Evolutionary conservation across 23 red algal species (phyloP), one percentile per base, ranked within the genome.

Genomic region (Gracilaria caudata): DNA sequence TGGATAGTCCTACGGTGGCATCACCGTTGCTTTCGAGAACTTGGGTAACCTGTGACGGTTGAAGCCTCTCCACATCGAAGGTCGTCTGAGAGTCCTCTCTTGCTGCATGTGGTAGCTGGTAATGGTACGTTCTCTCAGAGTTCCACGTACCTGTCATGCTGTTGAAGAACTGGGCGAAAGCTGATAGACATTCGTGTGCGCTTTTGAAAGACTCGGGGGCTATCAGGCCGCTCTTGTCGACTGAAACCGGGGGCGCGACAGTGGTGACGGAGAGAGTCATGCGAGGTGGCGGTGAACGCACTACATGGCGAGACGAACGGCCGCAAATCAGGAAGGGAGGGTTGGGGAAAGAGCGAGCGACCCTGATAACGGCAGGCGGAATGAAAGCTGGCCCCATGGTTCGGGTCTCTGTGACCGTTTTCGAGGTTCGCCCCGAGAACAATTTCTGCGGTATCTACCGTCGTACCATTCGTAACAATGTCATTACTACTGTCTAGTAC

Each of bases 71-170:
- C 23, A 93, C 90, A 17, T 78, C 80, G 45, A 93, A 93, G 54
- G 90, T 93, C 0, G 90, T 85, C 41, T 82, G 60, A 10, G 90
- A 93, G 0, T 84, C 72, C 56, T 93, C 90, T 38, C 79, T 43
- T 16, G 39, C 44, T 21, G 20, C 76, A 24, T 60, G 26, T 13
- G 40, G 32, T 16, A 32, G 25, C 8, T 59, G 29, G 51, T 93
- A 93, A 65, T 93, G 90, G 44, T 93, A 93, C 11, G 90, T 93
- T 20, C 90, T 80, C 53, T 93, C 79, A 17, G 60, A 74, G 72
- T 93, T 86, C 79, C 81, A 93, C 17, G 81, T 44, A 23, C 90
- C 90, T 3, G 68, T 0, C 90, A 83, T 82, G 28, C 26, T 53
- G 14, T 0, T 44, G 45, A 93, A 78, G 51, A 76, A 93, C 33